A percentile compares a stretch with the other conserved stretches of the same genome.
These are phyloP conservation scores for Grigorovia jiainica DNA, from an alignment of 805 yeast species.

Conservation along the genomic window DNA sequence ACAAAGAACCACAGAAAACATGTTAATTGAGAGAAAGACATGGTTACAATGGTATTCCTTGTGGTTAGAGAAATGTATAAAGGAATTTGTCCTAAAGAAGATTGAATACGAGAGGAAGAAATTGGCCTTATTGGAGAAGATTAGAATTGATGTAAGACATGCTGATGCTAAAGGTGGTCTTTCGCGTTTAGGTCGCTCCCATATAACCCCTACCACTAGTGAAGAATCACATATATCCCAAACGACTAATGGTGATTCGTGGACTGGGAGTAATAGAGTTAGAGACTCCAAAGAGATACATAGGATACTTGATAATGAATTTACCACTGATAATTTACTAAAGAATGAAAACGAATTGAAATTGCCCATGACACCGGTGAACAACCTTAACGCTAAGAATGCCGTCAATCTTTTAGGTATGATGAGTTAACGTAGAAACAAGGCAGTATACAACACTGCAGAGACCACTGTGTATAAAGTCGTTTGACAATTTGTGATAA, in stretches of 20 bases:
- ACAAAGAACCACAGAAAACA: slow-evolving; percentile 74
- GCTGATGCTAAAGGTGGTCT: slow-evolving; percentile 76
- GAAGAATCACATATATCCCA: slow-evolving; percentile 30
- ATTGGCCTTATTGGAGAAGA: slow-evolving; percentile 60
- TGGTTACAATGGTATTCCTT: slow-evolving; percentile 50
- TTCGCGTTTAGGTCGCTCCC: slow-evolving; percentile 54
- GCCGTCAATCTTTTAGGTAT: slow-evolving; percentile 79
- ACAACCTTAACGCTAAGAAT: slow-evolving; percentile 61
- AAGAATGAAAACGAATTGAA: too few species aligned
- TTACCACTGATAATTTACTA: slow-evolving; percentile 14
- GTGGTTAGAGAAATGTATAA: slow-evolving; percentile 45
- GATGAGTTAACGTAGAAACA: too few species aligned
- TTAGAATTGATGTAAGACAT: slow-evolving; percentile 59
- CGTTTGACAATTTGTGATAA: too few species aligned
- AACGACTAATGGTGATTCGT: slow-evolving; percentile 42
- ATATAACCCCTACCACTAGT: neutral
- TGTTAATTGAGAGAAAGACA: slow-evolving; percentile 54
- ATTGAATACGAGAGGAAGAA: slow-evolving; percentile 84
- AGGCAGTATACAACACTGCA: too few species aligned
- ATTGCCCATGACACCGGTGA: slow-evolving; percentile 1
- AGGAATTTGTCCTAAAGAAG: slow-evolving; percentile 52
- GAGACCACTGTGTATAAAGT: too few species aligned
- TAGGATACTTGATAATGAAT: slow-evolving; percentile 19
- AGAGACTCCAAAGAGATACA: slow-evolving; percentile 11
- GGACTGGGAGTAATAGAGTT: slow-evolving; percentile 46